Evolutionary conservation across 495 filamentous ascomycete genomes (phyloP).

Genomic region (Platismatia glauca): DNA sequence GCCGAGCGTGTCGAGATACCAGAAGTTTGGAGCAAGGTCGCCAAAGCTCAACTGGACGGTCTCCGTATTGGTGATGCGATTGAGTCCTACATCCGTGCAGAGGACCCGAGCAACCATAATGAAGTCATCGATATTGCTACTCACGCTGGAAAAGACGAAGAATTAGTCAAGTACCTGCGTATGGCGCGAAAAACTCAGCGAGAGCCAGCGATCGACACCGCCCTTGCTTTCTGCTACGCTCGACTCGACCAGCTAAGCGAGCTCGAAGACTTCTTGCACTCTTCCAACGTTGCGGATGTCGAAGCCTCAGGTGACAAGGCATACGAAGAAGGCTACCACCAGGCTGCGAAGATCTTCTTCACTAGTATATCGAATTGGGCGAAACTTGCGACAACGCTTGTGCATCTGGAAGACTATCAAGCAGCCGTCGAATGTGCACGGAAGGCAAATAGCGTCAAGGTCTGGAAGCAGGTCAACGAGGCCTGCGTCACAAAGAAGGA

Average conservation of each 20-base stretch:
- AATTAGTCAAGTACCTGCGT: constrained; percentile 90
- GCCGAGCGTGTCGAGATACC: constrained; percentile 92
- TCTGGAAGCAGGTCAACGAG: constrained; percentile 98
- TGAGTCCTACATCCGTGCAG: constrained; percentile 92
- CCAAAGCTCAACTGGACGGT: constrained; percentile 96
- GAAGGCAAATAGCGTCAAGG: constrained; percentile 98
- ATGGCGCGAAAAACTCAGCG: constrained; percentile 97
- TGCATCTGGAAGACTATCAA: constrained; percentile 95
- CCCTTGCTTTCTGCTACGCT: constrained; percentile 85
- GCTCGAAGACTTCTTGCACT: constrained; percentile 91
- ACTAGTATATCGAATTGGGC: constrained; percentile 99
- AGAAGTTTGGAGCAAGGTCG: constrained; percentile 98
- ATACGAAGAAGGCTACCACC: constrained; percentile 86
- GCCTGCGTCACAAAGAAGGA: constrained; percentile 98
- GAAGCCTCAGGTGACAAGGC: constrained; percentile 97
- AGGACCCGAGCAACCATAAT: constrained; percentile 82
- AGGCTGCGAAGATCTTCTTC: constrained; percentile 98
- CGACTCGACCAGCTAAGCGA: constrained; percentile 85
- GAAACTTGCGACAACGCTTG: constrained; percentile 92
- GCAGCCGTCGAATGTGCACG: constrained; percentile 96
- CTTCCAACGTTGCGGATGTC: constrained; percentile 88
- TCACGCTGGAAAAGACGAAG: constrained; percentile 94
- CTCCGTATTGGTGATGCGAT: constrained; percentile 88
- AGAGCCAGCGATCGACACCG: constrained; percentile 90
- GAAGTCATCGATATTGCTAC: constrained; percentile 97